Conservation (phyloP, 2,329 filamentous ascomycete genomes). For the Colletotrichum sp. region DNA sequence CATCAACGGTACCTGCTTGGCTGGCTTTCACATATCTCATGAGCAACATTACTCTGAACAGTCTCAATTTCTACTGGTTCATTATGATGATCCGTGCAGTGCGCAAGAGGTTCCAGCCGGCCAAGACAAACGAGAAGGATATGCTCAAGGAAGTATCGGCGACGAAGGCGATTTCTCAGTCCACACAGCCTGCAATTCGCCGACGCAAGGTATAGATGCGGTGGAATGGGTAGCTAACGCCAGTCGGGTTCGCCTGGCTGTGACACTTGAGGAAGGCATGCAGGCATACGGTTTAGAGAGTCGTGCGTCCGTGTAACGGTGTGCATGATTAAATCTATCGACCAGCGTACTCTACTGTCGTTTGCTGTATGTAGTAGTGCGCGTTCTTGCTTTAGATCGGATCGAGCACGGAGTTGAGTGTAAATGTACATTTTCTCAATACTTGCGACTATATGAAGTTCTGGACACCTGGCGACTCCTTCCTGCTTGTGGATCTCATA, state of each 20-base stretch:
- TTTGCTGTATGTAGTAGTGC: neutral
- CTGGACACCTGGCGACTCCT: neutral
- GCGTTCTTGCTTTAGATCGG: neutral
- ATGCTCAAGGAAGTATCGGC: constrained; percentile 28
- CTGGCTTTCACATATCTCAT: constrained; percentile 70
- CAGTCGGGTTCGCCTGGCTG: neutral
- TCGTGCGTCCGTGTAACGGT: neutral
- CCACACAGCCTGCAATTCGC: constrained; percentile 23
- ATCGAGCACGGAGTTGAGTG: neutral
- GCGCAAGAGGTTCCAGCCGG: constrained; percentile 68
- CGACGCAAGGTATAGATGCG: constrained; percentile 32
- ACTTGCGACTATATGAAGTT: neutral
- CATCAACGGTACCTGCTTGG: constrained; percentile 69
- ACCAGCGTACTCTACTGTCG: neutral
- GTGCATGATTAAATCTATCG: neutral
- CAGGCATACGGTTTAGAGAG: neutral
- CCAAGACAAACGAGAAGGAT: constrained; percentile 17
- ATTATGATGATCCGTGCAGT: constrained; percentile 85
- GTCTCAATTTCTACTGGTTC: constrained; percentile 86
- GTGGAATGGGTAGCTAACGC: neutral
- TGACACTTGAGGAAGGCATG: neutral
- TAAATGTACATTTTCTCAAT: neutral
- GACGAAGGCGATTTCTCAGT: constrained; percentile 32
- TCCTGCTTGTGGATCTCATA: neutral
- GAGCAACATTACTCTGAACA: constrained; percentile 75